Evolutionary conservation across 2,329 filamentous ascomycete genomes (phyloP).

Genomic region (Trichophyton mentagrophytes): DNA sequence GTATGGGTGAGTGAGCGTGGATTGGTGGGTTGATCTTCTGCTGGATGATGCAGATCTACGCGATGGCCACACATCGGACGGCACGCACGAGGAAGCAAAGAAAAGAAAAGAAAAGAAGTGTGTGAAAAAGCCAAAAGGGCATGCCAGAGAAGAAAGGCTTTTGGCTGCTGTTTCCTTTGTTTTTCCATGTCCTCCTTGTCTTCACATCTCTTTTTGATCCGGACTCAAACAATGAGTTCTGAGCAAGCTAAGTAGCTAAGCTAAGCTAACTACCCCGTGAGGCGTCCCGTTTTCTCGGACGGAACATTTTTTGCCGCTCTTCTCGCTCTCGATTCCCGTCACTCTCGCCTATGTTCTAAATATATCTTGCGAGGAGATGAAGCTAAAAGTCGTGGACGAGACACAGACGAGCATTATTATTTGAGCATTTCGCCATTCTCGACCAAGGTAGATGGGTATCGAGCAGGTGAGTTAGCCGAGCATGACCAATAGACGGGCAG

Average conservation of each 20-base stretch:
- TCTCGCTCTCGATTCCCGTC: background rate
- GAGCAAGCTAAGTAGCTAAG: background rate
- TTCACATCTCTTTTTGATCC: background rate
- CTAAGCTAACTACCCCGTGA: background rate
- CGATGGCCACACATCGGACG: constrained; percentile 1
- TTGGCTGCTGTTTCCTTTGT: background rate
- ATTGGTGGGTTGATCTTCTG: constrained; percentile 1
- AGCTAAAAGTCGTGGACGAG: background rate
- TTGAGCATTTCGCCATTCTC: background rate
- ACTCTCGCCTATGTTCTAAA: constrained; percentile 2
- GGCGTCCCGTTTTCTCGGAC: constrained; percentile 3
- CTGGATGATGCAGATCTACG: background rate
- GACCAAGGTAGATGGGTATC: background rate
- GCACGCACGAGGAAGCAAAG: background rate
- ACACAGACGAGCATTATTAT: background rate
- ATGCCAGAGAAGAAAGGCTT: background rate
- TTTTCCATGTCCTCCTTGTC: background rate
- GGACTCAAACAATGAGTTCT: background rate
- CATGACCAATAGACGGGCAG: background rate
- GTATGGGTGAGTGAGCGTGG: background rate
- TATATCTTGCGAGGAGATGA: background rate
- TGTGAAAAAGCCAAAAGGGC: no score
- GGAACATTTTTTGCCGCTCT: constrained; percentile 2
- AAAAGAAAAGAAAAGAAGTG: background rate
- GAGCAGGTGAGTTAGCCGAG: background rate